Evolutionary conservation across 805 yeast species (phyloP).

Genomic region (Candida gorgasii): DNA sequence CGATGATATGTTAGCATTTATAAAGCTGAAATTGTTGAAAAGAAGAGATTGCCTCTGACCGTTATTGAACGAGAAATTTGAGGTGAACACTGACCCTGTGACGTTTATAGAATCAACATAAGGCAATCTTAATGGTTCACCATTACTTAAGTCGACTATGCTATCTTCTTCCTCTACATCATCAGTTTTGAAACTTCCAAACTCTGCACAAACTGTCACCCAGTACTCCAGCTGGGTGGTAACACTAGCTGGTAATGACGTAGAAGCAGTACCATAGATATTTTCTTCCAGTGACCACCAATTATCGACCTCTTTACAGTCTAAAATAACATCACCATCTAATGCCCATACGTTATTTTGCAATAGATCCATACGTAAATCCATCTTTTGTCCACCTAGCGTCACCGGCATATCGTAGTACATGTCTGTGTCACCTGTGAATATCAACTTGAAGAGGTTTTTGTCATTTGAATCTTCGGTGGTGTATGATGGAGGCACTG

Average conservation of each 20-base stretch:
- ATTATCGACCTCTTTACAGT: slow-evolving; percentile 23
- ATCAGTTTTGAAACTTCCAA: slow-evolving; percentile 22
- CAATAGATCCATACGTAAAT: slow-evolving; percentile 30
- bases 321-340: slow-evolving; percentile 23
- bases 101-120: slow-evolving; percentile 29
- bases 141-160: slow-evolving; percentile 16
- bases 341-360: slow-evolving; percentile 44
- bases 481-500: slow-evolving; percentile 5
- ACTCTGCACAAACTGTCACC: slow-evolving; percentile 28
- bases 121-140: slow-evolving; percentile 21
- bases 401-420: slow-evolving; percentile 16
- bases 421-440: slow-evolving; percentile 8
- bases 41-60: slow-evolving; percentile 14
- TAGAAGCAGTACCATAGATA: slow-evolving; percentile 7
- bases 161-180: slow-evolving; percentile 12
- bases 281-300: slow-evolving; percentile 22
- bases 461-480: slow-evolving; percentile 13
- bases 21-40: slow-evolving; percentile 27
- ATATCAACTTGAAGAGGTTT: slow-evolving; percentile 12
- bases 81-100: slow-evolving; percentile 26
- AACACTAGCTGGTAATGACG: slow-evolving; percentile 14
- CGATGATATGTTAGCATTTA: slow-evolving; percentile 24
- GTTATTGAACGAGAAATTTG: slow-evolving; percentile 22
- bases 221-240: slow-evolving; percentile 23
- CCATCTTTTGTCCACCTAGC: slow-evolving; percentile 16